Percentiles rank a stretch among this genome's conserved stretches.
These are phyloP conservation scores for Ceratocystis eucalypticola DNA, from an alignment of 2,329 filamentous ascomycete genomes.

Conservation along the genomic window DNA sequence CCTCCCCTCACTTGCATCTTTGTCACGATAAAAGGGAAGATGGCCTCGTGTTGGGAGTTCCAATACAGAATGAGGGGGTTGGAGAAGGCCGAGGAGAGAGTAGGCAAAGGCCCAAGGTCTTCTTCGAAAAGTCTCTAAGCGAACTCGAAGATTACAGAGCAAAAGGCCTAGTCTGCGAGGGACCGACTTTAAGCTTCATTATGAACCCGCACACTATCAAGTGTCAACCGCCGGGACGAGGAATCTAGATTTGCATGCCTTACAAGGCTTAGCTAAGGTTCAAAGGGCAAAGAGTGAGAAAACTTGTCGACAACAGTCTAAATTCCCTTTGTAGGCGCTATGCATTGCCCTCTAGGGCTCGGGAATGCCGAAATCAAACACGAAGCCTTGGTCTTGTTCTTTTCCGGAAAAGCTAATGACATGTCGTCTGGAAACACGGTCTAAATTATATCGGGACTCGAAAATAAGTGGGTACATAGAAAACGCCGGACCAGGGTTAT, in stretches of 20 bases:
- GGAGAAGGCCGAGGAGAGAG: background rate
- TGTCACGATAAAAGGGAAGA: background rate
- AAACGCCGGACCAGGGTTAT: background rate
- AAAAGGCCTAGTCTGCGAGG: background rate
- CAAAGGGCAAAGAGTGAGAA: background rate
- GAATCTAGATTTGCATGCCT: constrained; percentile 3
- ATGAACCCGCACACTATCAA: background rate
- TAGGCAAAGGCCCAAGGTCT: background rate
- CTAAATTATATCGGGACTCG: background rate
- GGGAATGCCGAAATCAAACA: background rate
- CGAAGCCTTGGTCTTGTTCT: background rate
- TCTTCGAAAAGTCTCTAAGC: background rate
- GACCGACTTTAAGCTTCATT: constrained; percentile 4
- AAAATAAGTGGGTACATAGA: background rate
- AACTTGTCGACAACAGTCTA: background rate
- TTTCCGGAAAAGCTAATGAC: background rate
- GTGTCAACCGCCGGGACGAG: background rate
- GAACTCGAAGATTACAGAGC: background rate
- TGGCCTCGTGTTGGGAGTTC: background rate
- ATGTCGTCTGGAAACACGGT: constrained; percentile 3
- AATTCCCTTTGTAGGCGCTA: background rate
- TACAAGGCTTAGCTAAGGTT: background rate
- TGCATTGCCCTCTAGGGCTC: background rate
- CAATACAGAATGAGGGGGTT: background rate
- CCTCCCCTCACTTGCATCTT: background rate